Percentiles rank a stretch among this genome's conserved stretches.
Evolutionary conservation across 495 filamentous ascomycete species (phyloP).

Genomic region (Daldinia caldariorum): DNA sequence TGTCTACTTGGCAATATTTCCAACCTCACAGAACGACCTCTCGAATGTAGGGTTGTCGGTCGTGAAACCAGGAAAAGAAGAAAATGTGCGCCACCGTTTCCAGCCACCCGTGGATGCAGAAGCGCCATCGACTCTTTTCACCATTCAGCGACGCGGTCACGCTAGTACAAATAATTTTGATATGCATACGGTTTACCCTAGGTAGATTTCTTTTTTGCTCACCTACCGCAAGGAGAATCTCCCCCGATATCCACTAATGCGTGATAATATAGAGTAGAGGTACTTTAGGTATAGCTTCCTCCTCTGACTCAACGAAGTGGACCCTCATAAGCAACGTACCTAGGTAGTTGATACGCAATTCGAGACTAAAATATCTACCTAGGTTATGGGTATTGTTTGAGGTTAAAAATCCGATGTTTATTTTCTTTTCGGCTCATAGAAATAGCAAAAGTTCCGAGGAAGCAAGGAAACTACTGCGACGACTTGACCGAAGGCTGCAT

Average conservation of each 20-base stretch:
- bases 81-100: conserved; percentile 4
- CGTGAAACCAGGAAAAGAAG: conserved; percentile 11
- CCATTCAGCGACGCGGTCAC: conserved; percentile 14
- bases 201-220: not conserved
- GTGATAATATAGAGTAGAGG: not conserved
- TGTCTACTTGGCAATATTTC: not conserved
- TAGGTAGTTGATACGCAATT: not conserved
- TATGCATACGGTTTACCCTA: too few relatives aligned
- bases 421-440: not conserved
- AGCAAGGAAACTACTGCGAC: not conserved
- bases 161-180: conserved; percentile 4
- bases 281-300: conserved; percentile 1
- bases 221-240: conserved; percentile 31
- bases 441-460: not conserved
- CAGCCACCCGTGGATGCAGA: conserved; percentile 7
- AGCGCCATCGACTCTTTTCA: not conserved
- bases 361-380: not conserved
- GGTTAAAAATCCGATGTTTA: not conserved
- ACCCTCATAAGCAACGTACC: not conserved
- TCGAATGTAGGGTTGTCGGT: not conserved
- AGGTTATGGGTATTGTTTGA: not conserved
- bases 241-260: conserved; percentile 12
- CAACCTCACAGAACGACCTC: not conserved
- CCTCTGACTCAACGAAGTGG: not conserved
- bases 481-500: conserved; percentile 4